Conservation (phyloP, 202 grass and related monocot genomes). For the Dendrocalamus latiflorus region DNA sequence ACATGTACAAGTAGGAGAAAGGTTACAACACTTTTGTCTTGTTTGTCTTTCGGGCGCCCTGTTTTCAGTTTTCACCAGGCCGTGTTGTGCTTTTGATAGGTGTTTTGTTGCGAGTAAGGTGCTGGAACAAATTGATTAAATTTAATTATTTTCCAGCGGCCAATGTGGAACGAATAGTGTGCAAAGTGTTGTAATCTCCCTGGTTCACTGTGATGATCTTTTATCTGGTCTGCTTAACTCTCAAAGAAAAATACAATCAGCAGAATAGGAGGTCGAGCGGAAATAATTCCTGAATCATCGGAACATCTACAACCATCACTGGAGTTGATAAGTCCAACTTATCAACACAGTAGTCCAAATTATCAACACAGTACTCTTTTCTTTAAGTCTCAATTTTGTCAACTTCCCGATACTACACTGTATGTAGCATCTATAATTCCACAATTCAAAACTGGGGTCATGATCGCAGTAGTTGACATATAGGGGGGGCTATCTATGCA, state of each 20-base stretch:
- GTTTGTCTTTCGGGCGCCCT: neutral
- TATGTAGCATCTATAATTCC: neutral
- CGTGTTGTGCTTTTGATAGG: slow-evolving; percentile 1
- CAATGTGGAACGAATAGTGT: neutral
- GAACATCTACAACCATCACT: neutral
- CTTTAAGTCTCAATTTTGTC: neutral
- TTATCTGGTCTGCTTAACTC: neutral
- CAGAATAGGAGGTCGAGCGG: neutral
- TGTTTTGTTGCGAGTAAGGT: neutral
- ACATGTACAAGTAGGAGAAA: neutral
- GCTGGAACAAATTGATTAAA: neutral
- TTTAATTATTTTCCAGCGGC: neutral
- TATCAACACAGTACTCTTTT: neutral
- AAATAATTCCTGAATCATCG: neutral
- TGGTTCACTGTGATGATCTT: neutral
- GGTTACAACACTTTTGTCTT: neutral
- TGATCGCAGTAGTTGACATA: neutral
- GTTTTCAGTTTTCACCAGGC: neutral
- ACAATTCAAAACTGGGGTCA: neutral
- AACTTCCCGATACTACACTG: neutral
- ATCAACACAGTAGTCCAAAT: neutral
- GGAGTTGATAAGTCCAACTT: neutral
- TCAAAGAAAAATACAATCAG: neutral
- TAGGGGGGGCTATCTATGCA: neutral
- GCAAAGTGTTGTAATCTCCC: neutral